A percentile compares a stretch with the other conserved stretches of the same genome.
These are phyloP conservation scores for Cyberlindnera sargentensis DNA, from an alignment of 805 yeast species.

Conservation along the genomic window DNA sequence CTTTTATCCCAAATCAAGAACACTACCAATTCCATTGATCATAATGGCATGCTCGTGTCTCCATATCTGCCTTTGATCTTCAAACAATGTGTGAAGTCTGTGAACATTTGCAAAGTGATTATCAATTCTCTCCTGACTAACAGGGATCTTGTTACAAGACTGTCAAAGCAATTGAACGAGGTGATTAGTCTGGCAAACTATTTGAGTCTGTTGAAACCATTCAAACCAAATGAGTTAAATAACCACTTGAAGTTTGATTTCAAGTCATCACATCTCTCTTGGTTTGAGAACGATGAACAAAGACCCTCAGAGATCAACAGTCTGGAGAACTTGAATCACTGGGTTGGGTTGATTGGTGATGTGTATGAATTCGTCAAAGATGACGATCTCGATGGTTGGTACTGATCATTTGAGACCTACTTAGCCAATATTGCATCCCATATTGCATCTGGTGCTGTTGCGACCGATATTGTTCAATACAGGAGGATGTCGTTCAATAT, in stretches of 20 bases:
- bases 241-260: slow-evolving; percentile 20
- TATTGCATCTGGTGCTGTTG: no score
- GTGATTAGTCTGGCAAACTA: slow-evolving; percentile 21
- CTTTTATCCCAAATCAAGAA: slow-evolving; percentile 12
- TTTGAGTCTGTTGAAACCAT: slow-evolving; percentile 24
- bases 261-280: slow-evolving; percentile 12
- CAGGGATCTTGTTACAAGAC: slow-evolving; percentile 15
- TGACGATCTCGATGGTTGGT: slow-evolving; percentile 25
- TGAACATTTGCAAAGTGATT: slow-evolving; percentile 23
- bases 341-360: slow-evolving; percentile 21
- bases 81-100: slow-evolving; percentile 21
- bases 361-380: slow-evolving; percentile 11
- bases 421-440: no score
- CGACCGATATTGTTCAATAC: no score
- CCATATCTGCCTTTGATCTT: slow-evolving; percentile 25
- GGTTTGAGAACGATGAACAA: slow-evolving; percentile 18
- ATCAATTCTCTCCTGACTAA: slow-evolving; percentile 24
- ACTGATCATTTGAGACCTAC: slow-evolving; percentile 2
- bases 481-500: background rate
- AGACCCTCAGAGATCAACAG: background rate
- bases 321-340: slow-evolving; percentile 2
- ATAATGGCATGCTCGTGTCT: slow-evolving; percentile 9
- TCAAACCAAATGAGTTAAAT: slow-evolving; percentile 18
- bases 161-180: slow-evolving; percentile 22
- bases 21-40: slow-evolving; percentile 20